Evolutionary conservation across 2,329 filamentous ascomycete genomes (phyloP), one percentile per base, ranked within the genome.

Genomic region (Exophiala lecanii-corni): DNA sequence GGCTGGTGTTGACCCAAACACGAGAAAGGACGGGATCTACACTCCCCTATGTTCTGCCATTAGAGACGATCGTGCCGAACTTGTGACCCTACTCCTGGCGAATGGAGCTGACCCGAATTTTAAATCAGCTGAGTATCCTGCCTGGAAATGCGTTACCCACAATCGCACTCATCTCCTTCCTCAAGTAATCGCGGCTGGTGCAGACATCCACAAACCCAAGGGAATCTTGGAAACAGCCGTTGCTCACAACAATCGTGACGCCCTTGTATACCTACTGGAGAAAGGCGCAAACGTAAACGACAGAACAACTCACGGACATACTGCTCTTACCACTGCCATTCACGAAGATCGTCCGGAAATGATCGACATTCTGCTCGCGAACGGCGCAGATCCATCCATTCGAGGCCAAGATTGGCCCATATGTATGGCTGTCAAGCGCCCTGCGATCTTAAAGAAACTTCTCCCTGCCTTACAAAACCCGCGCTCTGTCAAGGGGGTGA

Each of bases 391-490:
- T 47, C 77, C 80, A 3, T 75, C 76, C 41, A 64, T 82, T 13
- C 72, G 81, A 10, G 81, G 81, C 23, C 70, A 82, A 55, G 79
- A 85, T 57, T 86, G 82, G 82, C 82, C 82, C 0, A 70, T 85
- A 9, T 81, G 75, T 59, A 80, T 86, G 76, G 80, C 82, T 0
- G 79, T 84, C 37, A 71, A 70, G 47, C 73, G 78, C 25, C 81
- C 82, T 0, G 59, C 62, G 0, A 74, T 86, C 32, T 71, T 85
- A 9, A 71, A 73, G 54, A 74, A 73, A 39, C 68, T 86, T 1
- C 67, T 84, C 0, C 67, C 72, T 0, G 69, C 73, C 2, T 71
- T 83, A 6, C 62, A 74, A 1, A 75, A 81, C 53, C 75, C 77
- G 3, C 74, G 75, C 10, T 73, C 76, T 3, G 79, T 80, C 66